phyloP scores from a whole-genome alignment of 805 yeast genomes.

The Wickerhamiella australiensis region DNA sequence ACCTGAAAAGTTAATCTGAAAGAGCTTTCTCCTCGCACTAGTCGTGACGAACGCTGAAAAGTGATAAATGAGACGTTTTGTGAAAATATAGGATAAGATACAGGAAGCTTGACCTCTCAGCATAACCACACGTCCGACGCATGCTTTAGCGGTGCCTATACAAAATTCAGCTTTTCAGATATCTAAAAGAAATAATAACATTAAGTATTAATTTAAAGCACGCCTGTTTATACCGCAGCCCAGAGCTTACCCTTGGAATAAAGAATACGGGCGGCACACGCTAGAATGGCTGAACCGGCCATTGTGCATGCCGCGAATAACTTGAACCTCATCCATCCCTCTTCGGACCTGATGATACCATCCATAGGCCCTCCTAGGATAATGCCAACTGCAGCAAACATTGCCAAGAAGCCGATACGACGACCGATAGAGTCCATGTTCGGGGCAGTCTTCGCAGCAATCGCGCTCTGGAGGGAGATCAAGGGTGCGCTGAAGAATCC shows the following conservation, averaged over 20 bases:
- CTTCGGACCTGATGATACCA: constrained; percentile 20
- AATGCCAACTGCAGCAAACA: constrained; percentile 40
- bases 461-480: constrained; percentile 26
- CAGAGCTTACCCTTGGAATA: background rate
- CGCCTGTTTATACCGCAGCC: background rate
- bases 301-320: constrained; percentile 8
- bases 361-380: constrained; percentile 26
- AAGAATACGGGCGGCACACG: background rate
- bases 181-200: too few relatives aligned
- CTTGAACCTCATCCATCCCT: constrained; percentile 21
- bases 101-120: too few relatives aligned
- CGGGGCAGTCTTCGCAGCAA: constrained; percentile 24
- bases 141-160: too few relatives aligned
- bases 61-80: too few relatives aligned
- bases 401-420: constrained; percentile 50
- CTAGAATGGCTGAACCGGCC: background rate
- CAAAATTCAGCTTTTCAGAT: too few relatives aligned
- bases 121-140: too few relatives aligned
- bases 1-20: too few relatives aligned
- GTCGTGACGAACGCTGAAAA: too few relatives aligned
- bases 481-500: constrained; percentile 28
- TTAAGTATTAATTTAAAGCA: too few relatives aligned
- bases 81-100: too few relatives aligned
- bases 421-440: constrained; percentile 24
- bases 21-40: too few relatives aligned